Conservation (phyloP, 495 filamentous ascomycete genomes). For the Daldinia vernicosa region DNA sequence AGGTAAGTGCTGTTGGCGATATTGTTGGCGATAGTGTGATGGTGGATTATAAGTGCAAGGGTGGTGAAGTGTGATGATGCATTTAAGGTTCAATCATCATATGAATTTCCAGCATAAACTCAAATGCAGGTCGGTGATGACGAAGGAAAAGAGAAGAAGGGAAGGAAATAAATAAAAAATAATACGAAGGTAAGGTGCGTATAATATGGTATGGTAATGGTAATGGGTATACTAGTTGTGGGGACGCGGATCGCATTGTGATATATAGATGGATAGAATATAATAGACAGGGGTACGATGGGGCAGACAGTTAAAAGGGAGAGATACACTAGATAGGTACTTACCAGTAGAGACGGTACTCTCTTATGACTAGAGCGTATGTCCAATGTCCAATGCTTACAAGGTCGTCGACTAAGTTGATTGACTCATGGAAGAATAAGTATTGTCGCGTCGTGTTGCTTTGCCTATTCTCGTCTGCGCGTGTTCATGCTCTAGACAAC, state of each 20-base stretch:
- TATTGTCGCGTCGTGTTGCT: not conserved
- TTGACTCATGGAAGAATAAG: slow-evolving; percentile 16
- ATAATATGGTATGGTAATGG: slow-evolving; percentile 11
- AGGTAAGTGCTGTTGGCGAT: not conserved
- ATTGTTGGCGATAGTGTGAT: not conserved
- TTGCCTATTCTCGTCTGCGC: not conserved
- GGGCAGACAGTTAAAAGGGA: not conserved
- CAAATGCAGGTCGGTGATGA: not conserved
- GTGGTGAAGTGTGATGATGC: not conserved
- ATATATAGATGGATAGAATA: slow-evolving; percentile 18
- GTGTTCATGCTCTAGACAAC: not conserved
- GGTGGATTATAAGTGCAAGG: not conserved
- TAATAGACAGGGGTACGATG: slow-evolving; percentile 8
- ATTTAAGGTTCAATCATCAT: not conserved
- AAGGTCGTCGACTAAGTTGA: slow-evolving; percentile 9
- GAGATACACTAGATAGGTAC: slow-evolving; percentile 11
- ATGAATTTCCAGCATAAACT: not conserved
- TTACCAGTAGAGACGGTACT: slow-evolving; percentile 8
- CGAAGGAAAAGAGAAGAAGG: slow-evolving; percentile 4
- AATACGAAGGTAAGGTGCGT: slow-evolving; percentile 21
- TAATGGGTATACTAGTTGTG: slow-evolving; percentile 7
- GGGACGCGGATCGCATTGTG: slow-evolving; percentile 19
- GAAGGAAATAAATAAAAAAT: not conserved
- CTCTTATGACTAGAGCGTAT: slow-evolving; percentile 1
- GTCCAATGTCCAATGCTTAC: not conserved